These are phyloP conservation scores for Penium margaritaceum DNA, from an alignment of 139 green algal species.

Conservation along the genomic window DNA sequence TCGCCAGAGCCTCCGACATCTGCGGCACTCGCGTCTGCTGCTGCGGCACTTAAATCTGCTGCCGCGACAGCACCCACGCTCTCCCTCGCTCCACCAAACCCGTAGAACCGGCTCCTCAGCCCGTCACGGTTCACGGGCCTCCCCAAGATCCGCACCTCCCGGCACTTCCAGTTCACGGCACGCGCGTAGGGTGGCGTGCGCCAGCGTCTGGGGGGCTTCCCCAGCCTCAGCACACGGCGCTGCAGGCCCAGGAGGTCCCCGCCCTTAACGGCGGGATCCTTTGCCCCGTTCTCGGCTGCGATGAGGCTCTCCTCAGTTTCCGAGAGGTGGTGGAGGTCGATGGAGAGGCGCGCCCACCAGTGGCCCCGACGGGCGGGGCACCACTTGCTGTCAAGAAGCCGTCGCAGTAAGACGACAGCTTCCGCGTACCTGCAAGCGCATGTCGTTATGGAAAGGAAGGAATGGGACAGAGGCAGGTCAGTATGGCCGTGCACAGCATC, in stretches of 20 bases:
- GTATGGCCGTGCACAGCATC: too few species aligned
- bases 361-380: background rate
- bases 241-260: constrained; percentile 25
- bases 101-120: too few species aligned
- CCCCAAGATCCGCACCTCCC: constrained; percentile 15
- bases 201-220: constrained; percentile 15
- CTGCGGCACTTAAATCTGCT: too few species aligned
- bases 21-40: too few species aligned
- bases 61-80: too few species aligned
- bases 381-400: background rate
- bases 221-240: constrained; percentile 9
- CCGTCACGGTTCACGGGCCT: constrained; percentile 29
- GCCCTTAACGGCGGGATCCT: background rate
- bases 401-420: background rate
- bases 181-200: constrained; percentile 9
- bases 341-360: constrained; percentile 5
- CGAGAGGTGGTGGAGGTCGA: constrained; percentile 2
- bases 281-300: constrained; percentile 10
- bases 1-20: too few species aligned
- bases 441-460: too few species aligned
- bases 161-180: background rate
- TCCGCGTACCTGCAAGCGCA: constrained; percentile 18
- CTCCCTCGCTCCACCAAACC: too few species aligned
- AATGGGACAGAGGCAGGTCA: too few species aligned
- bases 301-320: constrained; percentile 13